Conservation (phyloP, 352 stramenopile genomes). For the Elongisporangium prolatum region DNA sequence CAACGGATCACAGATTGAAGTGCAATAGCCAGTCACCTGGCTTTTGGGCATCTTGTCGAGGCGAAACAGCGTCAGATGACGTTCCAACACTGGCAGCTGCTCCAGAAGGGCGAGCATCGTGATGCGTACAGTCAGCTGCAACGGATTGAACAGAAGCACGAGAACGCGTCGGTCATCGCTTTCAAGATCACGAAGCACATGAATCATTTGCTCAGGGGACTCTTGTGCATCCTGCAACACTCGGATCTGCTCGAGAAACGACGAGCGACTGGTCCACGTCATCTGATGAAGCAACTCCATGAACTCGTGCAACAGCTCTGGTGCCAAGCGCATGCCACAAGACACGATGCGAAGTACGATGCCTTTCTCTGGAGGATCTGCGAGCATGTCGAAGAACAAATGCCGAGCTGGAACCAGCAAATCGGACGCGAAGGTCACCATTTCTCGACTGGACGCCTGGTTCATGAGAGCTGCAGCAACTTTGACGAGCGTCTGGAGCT, state of each 20-base stretch:
- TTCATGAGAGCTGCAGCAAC: conserved; percentile 68
- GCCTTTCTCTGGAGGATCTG: conserved; percentile 34
- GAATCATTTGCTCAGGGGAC: conserved; percentile 19
- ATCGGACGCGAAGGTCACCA: conserved; percentile 53
- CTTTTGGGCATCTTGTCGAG: conserved; percentile 45
- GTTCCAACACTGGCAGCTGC: conserved; percentile 22
- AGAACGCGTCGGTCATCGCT: conserved; percentile 29
- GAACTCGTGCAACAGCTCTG: conserved; percentile 34
- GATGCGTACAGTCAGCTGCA: conserved; percentile 31
- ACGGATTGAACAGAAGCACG: conserved; percentile 37
- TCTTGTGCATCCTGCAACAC: conserved; percentile 31
- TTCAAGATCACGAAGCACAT: conserved; percentile 29
- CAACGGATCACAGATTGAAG: conserved; percentile 18
- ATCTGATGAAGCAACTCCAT: conserved; percentile 42
- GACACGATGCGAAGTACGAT: conserved; percentile 57
- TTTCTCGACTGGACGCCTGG: conserved; percentile 56
- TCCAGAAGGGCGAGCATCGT: conserved; percentile 23
- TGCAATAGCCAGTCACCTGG: conserved; percentile 27
- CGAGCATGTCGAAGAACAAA: conserved; percentile 49
- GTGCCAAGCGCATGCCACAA: conserved; percentile 31
- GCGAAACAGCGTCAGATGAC: conserved; percentile 13
- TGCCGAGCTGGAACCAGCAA: conserved; percentile 31
- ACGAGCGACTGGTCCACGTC: conserved; percentile 45
- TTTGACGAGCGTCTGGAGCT: conserved; percentile 39
- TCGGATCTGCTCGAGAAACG: conserved; percentile 58